Evolutionary conservation across 371 early-diverging fungal species (phyloP), one percentile per base, ranked within the genome.

Genomic region (Dichotomocladium elegans): DNA sequence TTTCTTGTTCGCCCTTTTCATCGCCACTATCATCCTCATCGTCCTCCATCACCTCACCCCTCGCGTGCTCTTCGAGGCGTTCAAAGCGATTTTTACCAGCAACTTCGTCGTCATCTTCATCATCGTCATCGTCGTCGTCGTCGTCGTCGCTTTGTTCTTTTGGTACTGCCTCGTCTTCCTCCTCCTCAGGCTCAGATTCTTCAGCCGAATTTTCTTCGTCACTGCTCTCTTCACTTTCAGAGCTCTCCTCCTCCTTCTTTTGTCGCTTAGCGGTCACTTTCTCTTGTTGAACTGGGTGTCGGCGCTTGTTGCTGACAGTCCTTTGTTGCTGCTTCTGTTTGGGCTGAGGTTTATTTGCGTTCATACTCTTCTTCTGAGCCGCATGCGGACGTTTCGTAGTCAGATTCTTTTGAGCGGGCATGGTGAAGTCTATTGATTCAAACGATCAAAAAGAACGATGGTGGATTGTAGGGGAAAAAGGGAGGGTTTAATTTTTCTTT

Each of bases 11-110:
- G 22, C 30, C 41, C 2, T 54, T 58, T n/a, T 47, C 26, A 25
- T 53, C 50, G 27, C 54, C 61, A 24, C 28, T 35, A 19, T 31
- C 50, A 10, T 46, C 46, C 6, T 56, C 57, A 35, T 33, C 46
- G 15, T 53, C 53, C 26, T 54, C 46, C 8, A 8, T 14, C 25
- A 46, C 54, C 2, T 46, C 27, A 3, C 37, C 37, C 6, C 21
- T 37, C 17, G 37, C 37, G 21, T 17, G n/a, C 7, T n/a, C n/a
- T 37, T 37, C 37, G 17, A 37, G n/a, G 21, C 37, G 37, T 6
- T n/a, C n/a, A 9, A 37, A 37, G 9, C 37, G 37, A 15, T 37
- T 37, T 21, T 37, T 37, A 21, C 17, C 17, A 6, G 15, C n/a
- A 17, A 17, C 37, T 17, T 37, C 37, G 21, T 37, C 37, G 35